Percentiles rank a stretch among this genome's conserved stretches.
Evolutionary conservation across 805 yeast genomes (phyloP).

Genomic region (Yamadazyma insecticola): DNA sequence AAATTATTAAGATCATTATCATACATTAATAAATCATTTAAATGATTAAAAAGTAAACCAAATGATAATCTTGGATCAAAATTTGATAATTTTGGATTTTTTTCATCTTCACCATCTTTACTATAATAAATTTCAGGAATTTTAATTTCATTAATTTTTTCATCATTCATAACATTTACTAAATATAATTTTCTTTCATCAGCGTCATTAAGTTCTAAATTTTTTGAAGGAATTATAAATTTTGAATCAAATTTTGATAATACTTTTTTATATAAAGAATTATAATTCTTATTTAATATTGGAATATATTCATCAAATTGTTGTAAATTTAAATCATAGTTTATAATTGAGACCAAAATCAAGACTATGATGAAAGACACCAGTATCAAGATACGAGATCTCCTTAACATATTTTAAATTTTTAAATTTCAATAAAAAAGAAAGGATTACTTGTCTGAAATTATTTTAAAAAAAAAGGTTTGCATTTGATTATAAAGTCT

Average conservation of each 20-base stretch:
- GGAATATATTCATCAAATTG: no score
- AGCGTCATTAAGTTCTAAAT: conserved; percentile 4
- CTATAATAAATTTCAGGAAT: conserved; percentile 12
- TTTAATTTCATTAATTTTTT: conserved; percentile 4
- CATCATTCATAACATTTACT: conserved; percentile 6
- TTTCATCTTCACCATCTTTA: conserved; percentile 4
- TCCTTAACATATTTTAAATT: no score
- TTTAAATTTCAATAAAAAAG: no score
- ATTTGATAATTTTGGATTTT: conserved; percentile 9
- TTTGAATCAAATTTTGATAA: conserved; percentile 3
- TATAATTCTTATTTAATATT: neutral
- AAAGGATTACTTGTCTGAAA: no score
- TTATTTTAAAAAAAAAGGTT: no score
- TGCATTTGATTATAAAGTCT: no score
- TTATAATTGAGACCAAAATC: no score
- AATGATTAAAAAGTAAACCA: conserved; percentile 15
- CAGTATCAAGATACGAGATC: no score
- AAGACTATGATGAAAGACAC: no score
- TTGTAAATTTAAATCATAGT: no score
- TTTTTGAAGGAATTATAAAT: conserved; percentile 4
- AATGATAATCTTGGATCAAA: conserved; percentile 28
- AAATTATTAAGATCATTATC: conserved; percentile 5
- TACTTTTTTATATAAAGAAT: conserved; percentile 1
- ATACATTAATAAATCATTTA: conserved; percentile 10
- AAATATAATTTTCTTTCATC: conserved; percentile 8